Conservation (phyloP, 495 filamentous ascomycete species). For the Penicillium herquei region DNA sequence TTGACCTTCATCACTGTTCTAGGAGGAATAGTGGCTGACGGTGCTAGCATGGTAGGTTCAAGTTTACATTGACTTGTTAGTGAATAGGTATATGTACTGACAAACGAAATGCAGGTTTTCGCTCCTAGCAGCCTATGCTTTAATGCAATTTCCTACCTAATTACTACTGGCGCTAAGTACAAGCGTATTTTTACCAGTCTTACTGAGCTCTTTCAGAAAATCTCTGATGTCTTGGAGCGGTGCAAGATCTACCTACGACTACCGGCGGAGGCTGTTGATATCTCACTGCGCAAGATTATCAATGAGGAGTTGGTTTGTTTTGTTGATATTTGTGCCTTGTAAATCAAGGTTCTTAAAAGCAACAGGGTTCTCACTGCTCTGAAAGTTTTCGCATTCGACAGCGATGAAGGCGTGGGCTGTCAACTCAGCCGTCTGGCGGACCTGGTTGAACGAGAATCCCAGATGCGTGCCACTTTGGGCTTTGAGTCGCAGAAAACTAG, state of each 20-base stretch:
- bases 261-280: conserved; percentile 19
- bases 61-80: too few relatives aligned
- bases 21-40: conserved; percentile 20
- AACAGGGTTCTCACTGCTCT: conserved; percentile 25
- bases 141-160: conserved; percentile 26
- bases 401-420: conserved; percentile 24
- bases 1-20: conserved; percentile 15
- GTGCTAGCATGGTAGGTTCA: conserved; percentile 20
- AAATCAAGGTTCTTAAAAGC: conserved; percentile 24
- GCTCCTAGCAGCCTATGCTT: conserved; percentile 23
- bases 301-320: conserved; percentile 30
- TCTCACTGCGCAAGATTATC: conserved; percentile 23
- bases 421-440: conserved; percentile 16
- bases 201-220: conserved; percentile 18
- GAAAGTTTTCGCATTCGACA: conserved; percentile 25
- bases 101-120: conserved; percentile 12
- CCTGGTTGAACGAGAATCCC: conserved; percentile 21
- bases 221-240: conserved; percentile 26
- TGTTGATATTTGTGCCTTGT: conserved; percentile 25
- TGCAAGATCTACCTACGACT: conserved; percentile 28
- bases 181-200: conserved; percentile 30
- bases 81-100: not conserved
- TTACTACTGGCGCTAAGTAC: conserved; percentile 23
- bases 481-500: conserved; percentile 20
- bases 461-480: conserved; percentile 21